Percentiles rank a stretch among this genome's conserved stretches.
These are phyloP conservation scores for Dalechampia spathulata DNA, from an alignment of 441 rosid genomes.

Conservation along the genomic window DNA sequence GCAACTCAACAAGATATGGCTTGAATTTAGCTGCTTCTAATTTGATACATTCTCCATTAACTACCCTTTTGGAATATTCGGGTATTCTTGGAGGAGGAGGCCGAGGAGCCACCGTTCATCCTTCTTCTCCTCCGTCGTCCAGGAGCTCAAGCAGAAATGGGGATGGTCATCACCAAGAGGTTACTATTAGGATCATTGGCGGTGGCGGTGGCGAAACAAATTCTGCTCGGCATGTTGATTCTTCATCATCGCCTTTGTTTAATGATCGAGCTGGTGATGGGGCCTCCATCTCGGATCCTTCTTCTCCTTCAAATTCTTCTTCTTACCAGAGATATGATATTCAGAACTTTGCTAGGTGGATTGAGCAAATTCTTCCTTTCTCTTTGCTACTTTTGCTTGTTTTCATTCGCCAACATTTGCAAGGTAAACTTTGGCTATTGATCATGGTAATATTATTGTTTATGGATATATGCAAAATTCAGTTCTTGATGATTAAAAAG, in stretches of 20 bases:
- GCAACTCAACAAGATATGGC: conserved; percentile 17
- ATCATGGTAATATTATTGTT: background rate
- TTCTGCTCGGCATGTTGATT: conserved; percentile 3
- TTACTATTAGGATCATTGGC: conserved; percentile 65
- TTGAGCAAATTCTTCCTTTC: conserved; percentile 58
- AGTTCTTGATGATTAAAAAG: too few species aligned
- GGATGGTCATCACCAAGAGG: conserved; percentile 32
- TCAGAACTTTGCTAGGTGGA: conserved; percentile 63
- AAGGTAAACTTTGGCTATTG: conserved; percentile 28
- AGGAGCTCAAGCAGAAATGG: conserved; percentile 2
- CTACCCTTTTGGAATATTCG: conserved; percentile 69
- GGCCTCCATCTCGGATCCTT: conserved; percentile 2
- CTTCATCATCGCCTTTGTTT: background rate
- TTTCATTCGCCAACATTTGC: conserved; percentile 62
- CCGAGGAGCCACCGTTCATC: conserved; percentile 14
- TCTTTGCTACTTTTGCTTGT: conserved; percentile 61
- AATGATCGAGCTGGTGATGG: conserved; percentile 7
- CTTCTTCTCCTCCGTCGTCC: conserved; percentile 15
- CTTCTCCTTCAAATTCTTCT: conserved; percentile 18
- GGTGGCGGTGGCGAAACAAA: conserved; percentile 36
- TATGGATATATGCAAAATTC: too few species aligned
- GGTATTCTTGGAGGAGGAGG: conserved; percentile 50
- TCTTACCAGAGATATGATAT: conserved; percentile 57
- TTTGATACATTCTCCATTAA: conserved; percentile 69
- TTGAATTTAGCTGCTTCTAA: conserved; percentile 34